These are phyloP conservation scores for Xylariaceae sp. DNA, from an alignment of 2,329 filamentous ascomycete genomes.

Conservation along the genomic window DNA sequence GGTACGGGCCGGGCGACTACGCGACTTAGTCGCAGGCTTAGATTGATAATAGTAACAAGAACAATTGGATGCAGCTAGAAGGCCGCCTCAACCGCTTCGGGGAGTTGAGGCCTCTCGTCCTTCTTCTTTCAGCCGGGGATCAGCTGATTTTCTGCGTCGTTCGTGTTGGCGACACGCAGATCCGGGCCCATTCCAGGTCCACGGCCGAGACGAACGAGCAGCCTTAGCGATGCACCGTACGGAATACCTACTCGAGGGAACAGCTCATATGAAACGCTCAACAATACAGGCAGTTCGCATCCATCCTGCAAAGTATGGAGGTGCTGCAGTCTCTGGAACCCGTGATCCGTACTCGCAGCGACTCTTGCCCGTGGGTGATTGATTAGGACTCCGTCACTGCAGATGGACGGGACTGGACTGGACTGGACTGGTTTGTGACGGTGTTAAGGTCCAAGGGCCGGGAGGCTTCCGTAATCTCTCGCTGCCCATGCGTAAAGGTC, in stretches of 20 bases:
- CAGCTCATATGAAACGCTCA: not conserved
- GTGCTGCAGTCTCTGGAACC: too few species aligned
- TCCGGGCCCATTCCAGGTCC: not conserved
- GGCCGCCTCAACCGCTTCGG: not conserved
- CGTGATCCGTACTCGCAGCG: too few species aligned
- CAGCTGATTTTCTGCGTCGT: slow-evolving; percentile 13
- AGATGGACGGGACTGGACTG: not conserved
- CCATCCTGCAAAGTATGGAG: too few species aligned
- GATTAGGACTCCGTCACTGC: slow-evolving; percentile 12
- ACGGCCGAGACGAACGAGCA: slow-evolving; percentile 2
- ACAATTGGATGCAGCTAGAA: not conserved
- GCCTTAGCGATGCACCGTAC: too few species aligned
- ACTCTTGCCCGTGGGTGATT: not conserved
- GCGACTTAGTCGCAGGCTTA: not conserved
- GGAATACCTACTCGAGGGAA: too few species aligned
- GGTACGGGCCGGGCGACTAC: not conserved
- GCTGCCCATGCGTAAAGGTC: slow-evolving; percentile 15
- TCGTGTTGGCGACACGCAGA: slow-evolving; percentile 8
- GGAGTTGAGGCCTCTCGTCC: not conserved
- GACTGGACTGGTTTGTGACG: slow-evolving; percentile 8
- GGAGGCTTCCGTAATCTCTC: not conserved
- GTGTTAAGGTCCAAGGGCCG: not conserved
- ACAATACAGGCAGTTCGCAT: not conserved
- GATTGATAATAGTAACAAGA: not conserved
- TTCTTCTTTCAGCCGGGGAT: slow-evolving; percentile 4